Evolutionary conservation across 1,284 basidiomycete species (phyloP).

Genomic region (Ganoderma resinaceum): DNA sequence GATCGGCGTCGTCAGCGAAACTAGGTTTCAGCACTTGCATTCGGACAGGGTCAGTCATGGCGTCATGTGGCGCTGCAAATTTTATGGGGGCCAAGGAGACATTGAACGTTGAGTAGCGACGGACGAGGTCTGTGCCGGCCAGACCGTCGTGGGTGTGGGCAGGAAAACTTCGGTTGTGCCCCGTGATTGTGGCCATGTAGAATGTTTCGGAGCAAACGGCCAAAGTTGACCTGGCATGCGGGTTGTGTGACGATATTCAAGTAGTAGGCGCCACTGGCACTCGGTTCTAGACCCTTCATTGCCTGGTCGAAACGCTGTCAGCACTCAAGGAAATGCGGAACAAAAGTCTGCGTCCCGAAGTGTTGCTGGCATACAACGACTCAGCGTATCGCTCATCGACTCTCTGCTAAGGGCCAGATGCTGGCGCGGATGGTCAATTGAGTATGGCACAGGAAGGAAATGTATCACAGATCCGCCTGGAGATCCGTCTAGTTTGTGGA

Average conservation of each 20-base stretch:
- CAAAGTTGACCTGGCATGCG: background rate
- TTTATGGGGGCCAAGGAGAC: conserved; percentile 1
- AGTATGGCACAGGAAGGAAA: too few relatives aligned
- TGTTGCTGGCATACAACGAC: background rate
- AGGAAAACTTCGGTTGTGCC: background rate
- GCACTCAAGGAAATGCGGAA: background rate
- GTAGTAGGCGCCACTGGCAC: background rate
- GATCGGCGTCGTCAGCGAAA: conserved; percentile 15
- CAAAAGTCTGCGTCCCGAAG: background rate
- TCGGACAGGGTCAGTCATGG: background rate
- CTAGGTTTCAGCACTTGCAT: background rate
- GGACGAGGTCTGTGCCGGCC: too few relatives aligned
- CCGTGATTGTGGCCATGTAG: background rate
- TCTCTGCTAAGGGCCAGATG: too few relatives aligned
- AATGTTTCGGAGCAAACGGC: background rate
- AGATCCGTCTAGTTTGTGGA: too few relatives aligned
- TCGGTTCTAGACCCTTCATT: background rate
- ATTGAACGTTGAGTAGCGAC: background rate
- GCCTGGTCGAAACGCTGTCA: background rate
- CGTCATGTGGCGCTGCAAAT: conserved; percentile 8
- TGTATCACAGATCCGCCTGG: too few relatives aligned
- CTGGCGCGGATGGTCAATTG: too few relatives aligned
- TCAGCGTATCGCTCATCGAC: too few relatives aligned
- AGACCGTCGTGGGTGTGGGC: background rate
- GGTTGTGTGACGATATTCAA: background rate